Percentiles rank a stretch among this genome's conserved stretches.
Evolutionary conservation across 352 stramenopile species (phyloP).

Genomic region (Phytophthora pisi): DNA sequence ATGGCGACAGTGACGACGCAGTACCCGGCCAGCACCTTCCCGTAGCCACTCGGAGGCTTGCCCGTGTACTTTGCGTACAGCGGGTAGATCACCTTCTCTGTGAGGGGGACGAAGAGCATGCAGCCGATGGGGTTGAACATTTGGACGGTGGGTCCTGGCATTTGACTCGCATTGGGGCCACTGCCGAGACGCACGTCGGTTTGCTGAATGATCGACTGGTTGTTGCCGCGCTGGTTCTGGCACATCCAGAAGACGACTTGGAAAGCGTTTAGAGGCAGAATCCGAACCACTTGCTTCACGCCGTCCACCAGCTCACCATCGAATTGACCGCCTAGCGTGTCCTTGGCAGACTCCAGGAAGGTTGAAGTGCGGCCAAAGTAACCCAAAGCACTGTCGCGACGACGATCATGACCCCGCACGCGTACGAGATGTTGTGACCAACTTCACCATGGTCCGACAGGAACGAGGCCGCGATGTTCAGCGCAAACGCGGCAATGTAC

Average conservation of each 20-base stretch:
- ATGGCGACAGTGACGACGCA: not conserved
- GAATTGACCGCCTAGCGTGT: not conserved
- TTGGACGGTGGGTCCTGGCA: not conserved
- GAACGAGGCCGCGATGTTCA: not conserved
- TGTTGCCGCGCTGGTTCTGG: conserved; percentile 1
- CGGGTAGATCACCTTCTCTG: not conserved
- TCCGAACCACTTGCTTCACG: not conserved
- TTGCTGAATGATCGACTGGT: not conserved
- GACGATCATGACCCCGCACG: not conserved
- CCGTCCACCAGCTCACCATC: not conserved
- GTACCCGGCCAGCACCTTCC: not conserved
- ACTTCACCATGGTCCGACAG: not conserved
- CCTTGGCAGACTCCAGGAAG: not conserved
- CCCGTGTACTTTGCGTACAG: not conserved
- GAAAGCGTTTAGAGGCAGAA: not conserved
- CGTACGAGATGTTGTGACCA: not conserved
- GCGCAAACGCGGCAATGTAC: not conserved
- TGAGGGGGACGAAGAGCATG: not conserved
- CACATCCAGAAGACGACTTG: not conserved
- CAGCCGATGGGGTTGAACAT: not conserved
- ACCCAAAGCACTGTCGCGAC: not conserved
- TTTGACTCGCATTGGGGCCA: not conserved
- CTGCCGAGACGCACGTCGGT: not conserved
- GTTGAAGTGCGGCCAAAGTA: not conserved
- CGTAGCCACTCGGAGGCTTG: not conserved